A percentile compares a stretch with the other conserved stretches of the same genome.
These are phyloP conservation scores for Obelidium mucronatum DNA, from an alignment of 192 early-diverging fungal genomes.

Conservation along the genomic window DNA sequence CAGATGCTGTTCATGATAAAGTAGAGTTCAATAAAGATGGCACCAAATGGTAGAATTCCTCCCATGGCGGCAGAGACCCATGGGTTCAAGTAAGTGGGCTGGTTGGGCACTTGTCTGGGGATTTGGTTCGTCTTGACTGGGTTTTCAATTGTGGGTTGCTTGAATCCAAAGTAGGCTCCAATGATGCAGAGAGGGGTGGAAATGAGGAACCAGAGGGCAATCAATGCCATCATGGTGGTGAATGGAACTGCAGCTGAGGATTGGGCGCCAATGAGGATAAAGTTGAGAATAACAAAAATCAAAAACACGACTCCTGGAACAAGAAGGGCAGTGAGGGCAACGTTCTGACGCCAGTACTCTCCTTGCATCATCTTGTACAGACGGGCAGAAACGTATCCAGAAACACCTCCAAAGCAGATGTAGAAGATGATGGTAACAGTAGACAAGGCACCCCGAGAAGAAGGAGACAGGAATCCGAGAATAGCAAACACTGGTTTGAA, in stretches of 20 bases:
- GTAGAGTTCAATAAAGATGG: slow-evolving; percentile 69
- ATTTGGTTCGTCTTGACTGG: slow-evolving; percentile 94
- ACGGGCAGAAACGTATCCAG: slow-evolving; percentile 88
- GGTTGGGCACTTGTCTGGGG: slow-evolving; percentile 82
- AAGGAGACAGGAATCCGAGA: slow-evolving; percentile 91
- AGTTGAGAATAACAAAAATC: slow-evolving; percentile 75
- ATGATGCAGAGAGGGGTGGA: slow-evolving; percentile 80
- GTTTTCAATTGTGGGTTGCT: slow-evolving; percentile 70
- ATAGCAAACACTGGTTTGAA: slow-evolving; percentile 80
- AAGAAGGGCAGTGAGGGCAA: slow-evolving; percentile 81
- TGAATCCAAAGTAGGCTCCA: slow-evolving; percentile 90
- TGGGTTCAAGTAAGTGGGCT: slow-evolving; percentile 72
- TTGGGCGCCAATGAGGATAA: slow-evolving; percentile 83
- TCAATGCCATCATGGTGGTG: slow-evolving; percentile 80
- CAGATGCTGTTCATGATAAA: slow-evolving; percentile 67
- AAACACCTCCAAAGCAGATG: slow-evolving; percentile 82
- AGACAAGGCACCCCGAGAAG: slow-evolving; percentile 83
- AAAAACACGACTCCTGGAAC: slow-evolving; percentile 73
- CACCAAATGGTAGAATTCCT: slow-evolving; percentile 74
- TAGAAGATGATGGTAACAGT: slow-evolving; percentile 93
- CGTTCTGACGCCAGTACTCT: slow-evolving; percentile 82
- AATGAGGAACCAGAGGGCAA: slow-evolving; percentile 81
- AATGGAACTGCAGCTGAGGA: slow-evolving; percentile 94
- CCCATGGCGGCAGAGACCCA: slow-evolving; percentile 67
- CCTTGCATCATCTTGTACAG: slow-evolving; percentile 95